A percentile compares a stretch with the other conserved stretches of the same genome.
These are phyloP conservation scores for Pyricularia sp. DNA, from an alignment of 2,329 filamentous ascomycete species.

Conservation along the genomic window DNA sequence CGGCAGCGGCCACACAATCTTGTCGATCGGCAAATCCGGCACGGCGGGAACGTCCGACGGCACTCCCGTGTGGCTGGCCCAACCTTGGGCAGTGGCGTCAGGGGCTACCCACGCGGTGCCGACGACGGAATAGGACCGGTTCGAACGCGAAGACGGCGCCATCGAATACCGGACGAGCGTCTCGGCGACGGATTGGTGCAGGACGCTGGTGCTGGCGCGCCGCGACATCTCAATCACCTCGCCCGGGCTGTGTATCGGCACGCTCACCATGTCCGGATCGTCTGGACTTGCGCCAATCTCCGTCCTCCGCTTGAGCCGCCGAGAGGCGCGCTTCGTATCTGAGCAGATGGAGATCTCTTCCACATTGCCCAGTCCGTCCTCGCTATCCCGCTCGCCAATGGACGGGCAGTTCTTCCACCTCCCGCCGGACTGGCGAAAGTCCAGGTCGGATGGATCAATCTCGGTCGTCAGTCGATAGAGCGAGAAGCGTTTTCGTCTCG, in stretches of 20 bases:
- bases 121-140: neutral
- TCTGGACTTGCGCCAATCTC: neutral
- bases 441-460: neutral
- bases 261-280: neutral
- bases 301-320: neutral
- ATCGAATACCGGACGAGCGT: neutral
- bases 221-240: constrained; percentile 1
- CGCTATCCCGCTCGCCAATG: neutral
- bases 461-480: neutral
- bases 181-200: neutral
- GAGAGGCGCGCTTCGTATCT: neutral
- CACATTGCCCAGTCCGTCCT: neutral
- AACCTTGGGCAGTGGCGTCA: neutral
- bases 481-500: neutral
- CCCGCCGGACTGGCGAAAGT: neutral
- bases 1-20: neutral
- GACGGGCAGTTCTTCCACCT: neutral
- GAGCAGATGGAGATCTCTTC: neutral
- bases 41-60: neutral
- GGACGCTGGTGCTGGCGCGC: neutral
- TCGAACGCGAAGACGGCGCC: neutral
- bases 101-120: neutral
- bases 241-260: neutral
- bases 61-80: neutral
- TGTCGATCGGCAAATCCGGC: neutral